These are phyloP conservation scores for Malassezia brasiliensis DNA, from an alignment of 1,284 basidiomycete species.

Conservation along the genomic window DNA sequence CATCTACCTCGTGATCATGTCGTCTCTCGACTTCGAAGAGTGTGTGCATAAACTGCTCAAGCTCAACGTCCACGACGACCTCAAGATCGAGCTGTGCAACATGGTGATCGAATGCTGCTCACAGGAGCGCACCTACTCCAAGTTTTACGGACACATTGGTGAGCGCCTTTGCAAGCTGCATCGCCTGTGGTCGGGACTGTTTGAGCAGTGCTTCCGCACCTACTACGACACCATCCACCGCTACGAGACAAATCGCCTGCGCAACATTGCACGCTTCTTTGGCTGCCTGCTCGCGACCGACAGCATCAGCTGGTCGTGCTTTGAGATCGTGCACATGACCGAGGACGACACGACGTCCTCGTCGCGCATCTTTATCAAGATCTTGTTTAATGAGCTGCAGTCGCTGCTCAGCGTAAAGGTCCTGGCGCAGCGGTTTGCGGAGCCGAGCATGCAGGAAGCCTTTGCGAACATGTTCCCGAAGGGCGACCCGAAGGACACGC, in stretches of 20 bases:
- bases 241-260: conserved; percentile 93
- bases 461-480: conserved; percentile 84
- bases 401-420: conserved; percentile 78
- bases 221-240: conserved; percentile 97
- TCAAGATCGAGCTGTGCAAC: conserved; percentile 82
- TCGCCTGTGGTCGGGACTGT: conserved; percentile 79
- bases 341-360: conserved; percentile 95
- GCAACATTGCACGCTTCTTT: conserved; percentile 94
- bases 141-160: conserved; percentile 88
- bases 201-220: conserved; percentile 74
- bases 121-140: conserved; percentile 91
- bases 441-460: conserved; percentile 56
- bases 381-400: conserved; percentile 85
- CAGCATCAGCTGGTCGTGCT: conserved; percentile 75
- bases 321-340: conserved; percentile 80
- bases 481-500: conserved; percentile 89
- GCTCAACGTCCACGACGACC: conserved; percentile 58
- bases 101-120: conserved; percentile 99
- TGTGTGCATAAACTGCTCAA: conserved; percentile 95
- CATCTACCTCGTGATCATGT: conserved; percentile 96
- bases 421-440: conserved; percentile 68
- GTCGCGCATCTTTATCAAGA: conserved; percentile 94
- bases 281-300: conserved; percentile 69
- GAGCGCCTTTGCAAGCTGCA: conserved; percentile 95
- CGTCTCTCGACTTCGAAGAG: conserved; percentile 69